phyloP scores from a whole-genome alignment of 768 basidiomycete genomes.

The Mrakia hoshinonis region DNA sequence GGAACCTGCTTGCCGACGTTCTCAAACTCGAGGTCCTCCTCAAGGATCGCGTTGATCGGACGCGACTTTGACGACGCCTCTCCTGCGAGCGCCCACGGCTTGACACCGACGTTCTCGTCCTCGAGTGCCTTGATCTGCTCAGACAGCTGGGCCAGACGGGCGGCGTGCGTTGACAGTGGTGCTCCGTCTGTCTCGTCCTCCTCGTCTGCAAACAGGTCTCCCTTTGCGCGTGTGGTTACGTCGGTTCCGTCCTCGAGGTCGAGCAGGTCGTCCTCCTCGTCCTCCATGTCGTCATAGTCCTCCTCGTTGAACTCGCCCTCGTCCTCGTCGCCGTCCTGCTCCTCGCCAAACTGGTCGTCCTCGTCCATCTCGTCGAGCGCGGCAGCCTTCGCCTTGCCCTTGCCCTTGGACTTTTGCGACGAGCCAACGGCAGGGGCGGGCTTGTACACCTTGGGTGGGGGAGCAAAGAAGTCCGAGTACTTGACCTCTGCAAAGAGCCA shows the following conservation, averaged over 20 bases:
- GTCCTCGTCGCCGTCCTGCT: slow-evolving; percentile 31
- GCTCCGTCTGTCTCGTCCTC: slow-evolving; percentile 40
- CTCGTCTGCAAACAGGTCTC: slow-evolving; percentile 69
- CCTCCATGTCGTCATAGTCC: slow-evolving; percentile 37
- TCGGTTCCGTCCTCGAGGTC: slow-evolving; percentile 28
- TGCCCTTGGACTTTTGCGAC: slow-evolving; percentile 21
- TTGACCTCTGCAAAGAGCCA: slow-evolving; percentile 34
- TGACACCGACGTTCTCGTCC: slow-evolving; percentile 72
- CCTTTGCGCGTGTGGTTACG: slow-evolving; percentile 47
- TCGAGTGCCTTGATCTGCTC: slow-evolving; percentile 76
- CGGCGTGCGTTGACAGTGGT: slow-evolving; percentile 49
- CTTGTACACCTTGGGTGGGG: slow-evolving; percentile 32
- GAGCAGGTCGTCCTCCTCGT: slow-evolving; percentile 33
- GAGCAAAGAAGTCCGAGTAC: slow-evolving; percentile 43
- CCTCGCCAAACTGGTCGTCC: slow-evolving; percentile 32
- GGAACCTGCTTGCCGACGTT: slow-evolving; percentile 78
- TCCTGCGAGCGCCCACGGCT: slow-evolving; percentile 88
- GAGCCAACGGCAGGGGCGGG: slow-evolving; percentile 21
- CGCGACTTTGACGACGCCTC: slow-evolving; percentile 74
- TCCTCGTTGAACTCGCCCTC: slow-evolving; percentile 19
- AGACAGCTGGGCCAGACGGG: slow-evolving; percentile 60
- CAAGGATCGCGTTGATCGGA: slow-evolving; percentile 82
- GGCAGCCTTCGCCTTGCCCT: slow-evolving; percentile 16
- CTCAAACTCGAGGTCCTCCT: slow-evolving; percentile 92
- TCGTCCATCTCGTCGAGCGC: slow-evolving; percentile 34